A percentile compares a stretch with the other conserved stretches of the same genome.
These are phyloP conservation scores for Tricholoma saponaceum DNA, from an alignment of 768 basidiomycete genomes.

Conservation along the genomic window DNA sequence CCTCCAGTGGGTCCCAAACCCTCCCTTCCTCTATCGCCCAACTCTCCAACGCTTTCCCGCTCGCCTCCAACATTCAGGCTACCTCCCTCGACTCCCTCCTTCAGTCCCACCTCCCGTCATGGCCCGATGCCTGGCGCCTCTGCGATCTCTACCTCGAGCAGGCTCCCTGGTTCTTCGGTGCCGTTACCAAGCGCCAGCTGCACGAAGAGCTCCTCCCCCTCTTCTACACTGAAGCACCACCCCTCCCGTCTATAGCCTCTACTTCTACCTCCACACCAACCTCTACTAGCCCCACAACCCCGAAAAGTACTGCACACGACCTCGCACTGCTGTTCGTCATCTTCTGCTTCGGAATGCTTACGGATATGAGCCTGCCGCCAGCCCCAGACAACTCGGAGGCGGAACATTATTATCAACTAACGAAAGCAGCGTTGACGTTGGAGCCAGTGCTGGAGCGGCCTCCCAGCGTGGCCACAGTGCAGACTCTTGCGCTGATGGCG, in stretches of 20 bases:
- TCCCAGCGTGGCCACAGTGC: slow-evolving; percentile 65
- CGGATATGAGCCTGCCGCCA: slow-evolving; percentile 47
- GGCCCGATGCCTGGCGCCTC: slow-evolving; percentile 53
- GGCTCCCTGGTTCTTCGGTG: slow-evolving; percentile 78
- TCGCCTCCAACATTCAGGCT: slow-evolving; percentile 31
- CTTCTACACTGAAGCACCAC: slow-evolving; percentile 53
- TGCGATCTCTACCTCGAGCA: slow-evolving; percentile 72
- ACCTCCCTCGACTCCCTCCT: slow-evolving; percentile 45
- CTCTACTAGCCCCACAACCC: slow-evolving; percentile 4
- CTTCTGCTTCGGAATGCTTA: slow-evolving; percentile 59
- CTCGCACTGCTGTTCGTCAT: slow-evolving; percentile 60
- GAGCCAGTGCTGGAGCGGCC: slow-evolving; percentile 69
- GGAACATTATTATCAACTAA: slow-evolving; percentile 53
- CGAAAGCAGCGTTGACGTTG: slow-evolving; percentile 60
- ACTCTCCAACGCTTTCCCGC: slow-evolving; percentile 42
- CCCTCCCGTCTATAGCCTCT: slow-evolving; percentile 4
- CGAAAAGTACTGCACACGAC: slow-evolving; percentile 44
- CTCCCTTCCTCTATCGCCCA: slow-evolving; percentile 22
- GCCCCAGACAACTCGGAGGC: slow-evolving; percentile 50
- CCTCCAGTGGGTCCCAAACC: slow-evolving; percentile 9
- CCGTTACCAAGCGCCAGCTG: slow-evolving; percentile 59
- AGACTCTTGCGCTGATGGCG: slow-evolving; percentile 61
- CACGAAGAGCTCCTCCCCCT: slow-evolving; percentile 62
- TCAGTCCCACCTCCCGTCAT: slow-evolving; percentile 50
- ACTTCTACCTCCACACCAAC: background rate